Evolutionary conservation across 1,139 yeast species (phyloP), one percentile per base, ranked within the genome.

Genomic region (Candida tropicalis): DNA sequence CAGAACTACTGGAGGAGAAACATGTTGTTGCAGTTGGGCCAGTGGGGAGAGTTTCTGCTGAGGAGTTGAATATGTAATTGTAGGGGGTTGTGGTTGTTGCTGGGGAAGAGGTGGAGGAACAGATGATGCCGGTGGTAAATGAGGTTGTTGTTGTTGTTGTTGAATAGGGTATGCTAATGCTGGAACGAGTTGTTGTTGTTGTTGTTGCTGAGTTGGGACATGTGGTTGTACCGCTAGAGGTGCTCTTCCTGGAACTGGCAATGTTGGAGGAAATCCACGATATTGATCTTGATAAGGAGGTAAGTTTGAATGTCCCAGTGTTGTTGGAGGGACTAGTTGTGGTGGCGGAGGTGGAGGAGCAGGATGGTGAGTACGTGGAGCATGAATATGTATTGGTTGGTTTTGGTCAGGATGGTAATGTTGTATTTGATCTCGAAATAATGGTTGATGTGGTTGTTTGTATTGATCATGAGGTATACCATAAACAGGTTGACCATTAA

Each of bases 201-300:
- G 41, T 11, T 23, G 28, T 11, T 36, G 29, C 4, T n/a, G 4
- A 3, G 38, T 25, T 17, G 38, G 17, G 7, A 20, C 11, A 8
- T 18, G 27, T 26, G 26, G 38, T 26, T 15, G 31, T 25, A 17
- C n/a, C n/a, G n/a, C n/a, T n/a, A n/a, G n/a, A 11, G 36, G 36
- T 12, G 15, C 35, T 20, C 26, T 18, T 35, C 29, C n/a, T 15
- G 40, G 22, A 7, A 8, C 23, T 4, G 25, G 22, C n/a, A 27
- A 22, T 33, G 38, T 12, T 23, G 9, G 35, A 10, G 35, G 35
- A 12, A 31, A 31, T 11, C 13, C 7, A 18, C 35, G 23, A 12
- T 31, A 31, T 11, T 31, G 35, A 8, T 31, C 35, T 18, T 31
- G 35, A 31, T 31, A 31, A 10, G 35, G 35, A 12, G 4, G 35